Evolutionary conservation across 1,284 basidiomycete species (phyloP), one percentile per base, ranked within the genome.

Genomic region (Leccinum pachyderme): DNA sequence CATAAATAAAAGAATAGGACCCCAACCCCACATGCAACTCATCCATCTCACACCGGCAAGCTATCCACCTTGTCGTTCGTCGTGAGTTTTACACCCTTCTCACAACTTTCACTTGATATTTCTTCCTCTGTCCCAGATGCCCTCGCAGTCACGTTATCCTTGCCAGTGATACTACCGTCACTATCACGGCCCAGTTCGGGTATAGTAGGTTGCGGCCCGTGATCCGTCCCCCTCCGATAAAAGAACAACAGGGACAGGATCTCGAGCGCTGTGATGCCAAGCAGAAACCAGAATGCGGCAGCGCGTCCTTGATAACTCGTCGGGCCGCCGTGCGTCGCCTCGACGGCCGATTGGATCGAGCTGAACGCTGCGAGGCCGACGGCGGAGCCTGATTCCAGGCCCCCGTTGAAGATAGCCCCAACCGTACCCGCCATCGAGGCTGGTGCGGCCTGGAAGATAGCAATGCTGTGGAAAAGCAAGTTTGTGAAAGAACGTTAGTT

Each of bases 371-470:
- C 76, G 39, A 78, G 67, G 13, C 78, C 78, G 25, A 79, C 67
- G 2, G 82, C 82, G 3, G 74, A 74, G 25, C 81, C 81, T 47
- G 80, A 70, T 64, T 84, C 79, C 1, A 82, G 73, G 12, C 77
- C 79, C n/a, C 75, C 73, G 56, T 80, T 81, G 70, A 82, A 81
- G 35, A 83, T 77, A 2, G 82, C 82, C 13, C 81, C 80, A 2
- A 82, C 77, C 1, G 77, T 79, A 39, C 82, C 82, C 1, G 80
- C 74, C 66, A 79, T 76, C 13, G 72, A 69, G 2, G 77, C 56
- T 2, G 81, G 81, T 2, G 74, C 73, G 13, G 71, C 72, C 44
- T 73, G 74, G 68, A 83, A 77, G 44, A 82, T 75, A 9, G 80
- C 79, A 54, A 84, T 79, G 60, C 78, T 82, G 49, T 18, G n/a